These are phyloP conservation scores for Trametes meyenii DNA, from an alignment of 768 basidiomycete genomes.

Conservation along the genomic window DNA sequence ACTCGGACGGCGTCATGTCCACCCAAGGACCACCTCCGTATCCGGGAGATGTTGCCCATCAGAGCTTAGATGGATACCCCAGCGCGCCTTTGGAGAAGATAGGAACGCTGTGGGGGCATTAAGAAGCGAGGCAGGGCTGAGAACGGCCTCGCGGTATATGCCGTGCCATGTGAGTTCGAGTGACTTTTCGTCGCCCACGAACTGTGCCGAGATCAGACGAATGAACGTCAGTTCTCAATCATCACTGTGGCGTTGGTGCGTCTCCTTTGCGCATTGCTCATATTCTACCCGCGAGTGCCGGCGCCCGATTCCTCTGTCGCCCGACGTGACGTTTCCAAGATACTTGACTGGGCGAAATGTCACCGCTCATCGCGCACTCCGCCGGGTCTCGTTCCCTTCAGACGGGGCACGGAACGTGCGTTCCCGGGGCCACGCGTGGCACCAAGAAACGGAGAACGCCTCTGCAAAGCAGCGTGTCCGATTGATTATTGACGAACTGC, in stretches of 20 bases:
- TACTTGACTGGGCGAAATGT: constrained; percentile 7
- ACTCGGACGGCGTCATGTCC: constrained; percentile 5
- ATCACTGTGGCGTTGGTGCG: constrained; percentile 16
- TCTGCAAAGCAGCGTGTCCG: constrained; percentile 17
- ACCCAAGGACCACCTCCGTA: constrained; percentile 4
- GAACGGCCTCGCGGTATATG: constrained; percentile 2
- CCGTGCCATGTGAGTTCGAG: constrained; percentile 17
- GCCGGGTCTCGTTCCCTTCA: constrained; percentile 15
- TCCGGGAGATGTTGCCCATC: constrained; percentile 11
- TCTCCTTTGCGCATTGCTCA: not conserved
- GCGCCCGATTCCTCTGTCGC: not conserved
- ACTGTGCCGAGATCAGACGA: constrained; percentile 20
- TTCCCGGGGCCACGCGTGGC: constrained; percentile 16
- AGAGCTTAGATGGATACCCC: constrained; percentile 3
- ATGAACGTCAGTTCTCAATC: constrained; percentile 20
- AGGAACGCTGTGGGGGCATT: constrained; percentile 18
- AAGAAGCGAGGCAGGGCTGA: constrained; percentile 19
- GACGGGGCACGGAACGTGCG: constrained; percentile 3
- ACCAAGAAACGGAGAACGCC: constrained; percentile 17
- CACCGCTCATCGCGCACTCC: constrained; percentile 1
- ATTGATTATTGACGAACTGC: constrained; percentile 16
- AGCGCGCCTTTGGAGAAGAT: constrained; percentile 3
- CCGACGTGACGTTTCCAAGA: constrained; percentile 10
- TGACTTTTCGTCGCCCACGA: constrained; percentile 1
- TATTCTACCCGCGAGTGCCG: constrained; percentile 5